Conservation (phyloP, 1,284 basidiomycete genomes). For the Volvariella volvacea region DNA sequence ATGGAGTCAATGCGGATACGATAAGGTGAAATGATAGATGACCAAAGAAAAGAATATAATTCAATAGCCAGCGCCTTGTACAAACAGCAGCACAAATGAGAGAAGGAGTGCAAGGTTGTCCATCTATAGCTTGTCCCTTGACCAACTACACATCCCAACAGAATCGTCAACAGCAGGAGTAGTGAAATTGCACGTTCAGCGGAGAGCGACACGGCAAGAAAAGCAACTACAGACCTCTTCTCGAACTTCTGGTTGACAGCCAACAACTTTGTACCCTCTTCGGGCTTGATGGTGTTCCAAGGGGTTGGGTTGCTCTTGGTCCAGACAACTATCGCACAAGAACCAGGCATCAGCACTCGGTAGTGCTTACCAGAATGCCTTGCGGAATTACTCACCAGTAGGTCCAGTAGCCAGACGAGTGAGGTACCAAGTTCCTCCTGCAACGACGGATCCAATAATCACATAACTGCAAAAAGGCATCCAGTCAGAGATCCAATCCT, state of each 20-base stretch:
- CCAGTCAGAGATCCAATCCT: conserved; percentile 7
- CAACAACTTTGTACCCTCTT: conserved; percentile 66
- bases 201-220: neutral
- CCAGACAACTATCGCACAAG: conserved; percentile 64
- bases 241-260: conserved; percentile 67
- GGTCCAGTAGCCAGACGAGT: conserved; percentile 66
- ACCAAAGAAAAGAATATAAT: no score
- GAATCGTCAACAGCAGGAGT: neutral
- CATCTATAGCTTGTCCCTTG: conserved; percentile 58
- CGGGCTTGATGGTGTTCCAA: conserved; percentile 69
- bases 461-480: conserved; percentile 46
- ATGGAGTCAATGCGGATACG: no score
- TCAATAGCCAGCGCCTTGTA: no score
- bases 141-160: conserved; percentile 46
- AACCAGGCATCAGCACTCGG: no score
- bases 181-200: no score
- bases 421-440: conserved; percentile 68
- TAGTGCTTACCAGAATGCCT: conserved; percentile 6
- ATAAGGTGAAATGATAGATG: no score
- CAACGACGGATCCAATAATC: conserved; percentile 59
- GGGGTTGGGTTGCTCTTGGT: conserved; percentile 74
- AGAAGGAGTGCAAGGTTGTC: neutral
- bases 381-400: conserved; percentile 38
- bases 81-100: no score
- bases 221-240: conserved; percentile 44